Evolutionary conservation across 495 filamentous ascomycete species (phyloP).

Genomic region (Niebla homalea): DNA sequence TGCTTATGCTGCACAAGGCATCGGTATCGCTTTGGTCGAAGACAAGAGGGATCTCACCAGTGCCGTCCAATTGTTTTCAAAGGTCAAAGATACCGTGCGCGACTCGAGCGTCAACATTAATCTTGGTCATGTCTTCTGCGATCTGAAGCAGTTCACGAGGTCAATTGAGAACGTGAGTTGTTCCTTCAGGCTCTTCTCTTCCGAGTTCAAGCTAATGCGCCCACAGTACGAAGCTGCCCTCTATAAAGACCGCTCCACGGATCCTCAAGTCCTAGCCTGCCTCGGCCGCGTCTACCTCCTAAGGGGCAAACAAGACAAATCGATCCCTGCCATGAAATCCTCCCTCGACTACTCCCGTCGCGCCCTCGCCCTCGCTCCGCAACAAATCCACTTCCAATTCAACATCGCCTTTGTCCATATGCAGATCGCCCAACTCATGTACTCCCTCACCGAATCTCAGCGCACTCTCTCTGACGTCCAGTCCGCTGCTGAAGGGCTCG

Average conservation of each 20-base stretch:
- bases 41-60: constrained; percentile 74
- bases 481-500: constrained; percentile 68
- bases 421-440: constrained; percentile 72
- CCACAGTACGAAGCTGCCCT: constrained; percentile 74
- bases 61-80: constrained; percentile 75
- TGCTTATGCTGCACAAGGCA: constrained; percentile 88
- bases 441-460: constrained; percentile 58
- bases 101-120: constrained; percentile 82
- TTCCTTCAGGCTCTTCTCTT: background rate
- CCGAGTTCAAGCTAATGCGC: no score
- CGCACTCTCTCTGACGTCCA: constrained; percentile 67
- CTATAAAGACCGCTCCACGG: constrained; percentile 62
- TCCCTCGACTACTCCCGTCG: constrained; percentile 80
- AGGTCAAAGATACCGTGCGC: constrained; percentile 75
- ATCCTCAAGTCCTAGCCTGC: constrained; percentile 74
- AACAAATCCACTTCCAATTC: constrained; percentile 84
- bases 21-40: constrained; percentile 85
- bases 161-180: constrained; percentile 63
- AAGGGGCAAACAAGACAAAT: constrained; percentile 70
- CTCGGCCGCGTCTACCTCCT: constrained; percentile 89
- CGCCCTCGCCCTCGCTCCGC: constrained; percentile 63
- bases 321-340: constrained; percentile 64
- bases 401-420: constrained; percentile 97
- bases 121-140: constrained; percentile 80
- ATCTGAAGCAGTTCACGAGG: constrained; percentile 73